Evolutionary conservation across 176 grass and related monocot species (phyloP).

Genomic region (Saccharum officinarum): DNA sequence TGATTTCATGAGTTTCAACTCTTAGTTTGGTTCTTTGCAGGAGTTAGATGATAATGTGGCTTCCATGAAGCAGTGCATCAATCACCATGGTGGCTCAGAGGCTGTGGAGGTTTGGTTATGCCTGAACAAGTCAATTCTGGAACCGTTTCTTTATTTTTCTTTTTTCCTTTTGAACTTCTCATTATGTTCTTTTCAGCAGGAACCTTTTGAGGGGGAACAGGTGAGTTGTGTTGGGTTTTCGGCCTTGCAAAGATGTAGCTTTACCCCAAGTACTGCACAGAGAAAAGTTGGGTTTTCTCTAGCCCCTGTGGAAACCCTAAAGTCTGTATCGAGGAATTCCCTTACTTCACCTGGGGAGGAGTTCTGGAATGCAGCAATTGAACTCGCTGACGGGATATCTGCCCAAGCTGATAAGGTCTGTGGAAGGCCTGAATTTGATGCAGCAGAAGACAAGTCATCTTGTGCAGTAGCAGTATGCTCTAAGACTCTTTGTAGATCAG

Average conservation of each 20-base stretch:
- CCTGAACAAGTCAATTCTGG: background rate
- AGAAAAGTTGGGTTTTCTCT: constrained; percentile 46
- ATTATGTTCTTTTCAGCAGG: constrained; percentile 36
- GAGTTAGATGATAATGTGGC: constrained; percentile 23
- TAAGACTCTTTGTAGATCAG: constrained; percentile 57
- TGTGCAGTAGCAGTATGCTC: constrained; percentile 52
- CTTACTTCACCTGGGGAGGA: constrained; percentile 89
- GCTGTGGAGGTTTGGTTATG: constrained; percentile 33
- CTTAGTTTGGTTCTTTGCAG: constrained; percentile 30
- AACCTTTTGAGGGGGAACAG: constrained; percentile 27
- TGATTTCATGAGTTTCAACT: background rate
- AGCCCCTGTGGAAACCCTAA: constrained; percentile 61
- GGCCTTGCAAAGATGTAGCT: constrained; percentile 71
- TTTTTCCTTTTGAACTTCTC: constrained; percentile 4
- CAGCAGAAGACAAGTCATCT: constrained; percentile 64
- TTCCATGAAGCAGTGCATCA: constrained; percentile 4
- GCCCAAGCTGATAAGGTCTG: constrained; percentile 41
- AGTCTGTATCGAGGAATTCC: constrained; percentile 52
- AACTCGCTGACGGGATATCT: constrained; percentile 67
- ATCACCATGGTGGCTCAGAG: constrained; percentile 17
- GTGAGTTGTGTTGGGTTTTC: constrained; percentile 11
- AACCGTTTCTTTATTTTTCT: background rate
- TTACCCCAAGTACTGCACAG: constrained; percentile 53
- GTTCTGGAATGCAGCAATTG: constrained; percentile 90
- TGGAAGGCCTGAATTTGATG: constrained; percentile 35